phyloP scores from a whole-genome alignment of 768 basidiomycete species.

The Favolaschia claudopus region DNA sequence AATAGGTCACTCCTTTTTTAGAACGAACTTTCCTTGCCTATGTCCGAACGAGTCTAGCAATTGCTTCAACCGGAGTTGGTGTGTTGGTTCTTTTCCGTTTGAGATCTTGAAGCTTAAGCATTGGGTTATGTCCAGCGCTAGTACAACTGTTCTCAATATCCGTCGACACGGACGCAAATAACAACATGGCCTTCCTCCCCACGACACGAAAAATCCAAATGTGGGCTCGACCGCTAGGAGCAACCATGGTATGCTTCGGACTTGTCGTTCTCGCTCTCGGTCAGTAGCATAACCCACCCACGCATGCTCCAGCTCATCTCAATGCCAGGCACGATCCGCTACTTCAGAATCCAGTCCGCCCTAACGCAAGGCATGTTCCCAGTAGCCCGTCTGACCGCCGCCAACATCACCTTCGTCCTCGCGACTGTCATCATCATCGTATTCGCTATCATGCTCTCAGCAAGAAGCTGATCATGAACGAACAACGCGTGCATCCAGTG shows the following conservation, averaged over 20 bases:
- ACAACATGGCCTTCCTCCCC: conserved; percentile 4
- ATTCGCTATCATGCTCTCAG: conserved; percentile 45
- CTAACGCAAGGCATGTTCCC: conserved; percentile 49
- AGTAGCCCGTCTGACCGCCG: conserved; percentile 44
- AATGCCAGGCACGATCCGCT: conserved; percentile 42
- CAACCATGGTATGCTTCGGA: conserved; percentile 43
- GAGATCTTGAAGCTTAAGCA: not conserved
- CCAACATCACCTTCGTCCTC: conserved; percentile 39
- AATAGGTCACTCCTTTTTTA: not conserved
- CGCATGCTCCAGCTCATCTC: not conserved
- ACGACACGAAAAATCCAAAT: conserved; percentile 20
- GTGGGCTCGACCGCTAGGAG: conserved; percentile 48
- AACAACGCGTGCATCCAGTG: too few species aligned
- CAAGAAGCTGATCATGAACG: conserved; percentile 1
- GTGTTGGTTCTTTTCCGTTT: conserved; percentile 15
- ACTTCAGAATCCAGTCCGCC: conserved; percentile 48
- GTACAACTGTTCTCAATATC: conserved; percentile 53
- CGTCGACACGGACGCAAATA: conserved; percentile 19
- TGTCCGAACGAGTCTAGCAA: conserved; percentile 50
- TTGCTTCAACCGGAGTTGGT: conserved; percentile 55
- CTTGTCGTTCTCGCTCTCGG: conserved; percentile 42
- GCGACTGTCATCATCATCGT: conserved; percentile 40
- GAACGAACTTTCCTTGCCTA: conserved; percentile 27
- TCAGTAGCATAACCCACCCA: conserved; percentile 11
- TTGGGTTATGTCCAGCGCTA: conserved; percentile 37